phyloP scores from a whole-genome alignment of 2,329 filamentous ascomycete species.

The Fusarium sp. region DNA sequence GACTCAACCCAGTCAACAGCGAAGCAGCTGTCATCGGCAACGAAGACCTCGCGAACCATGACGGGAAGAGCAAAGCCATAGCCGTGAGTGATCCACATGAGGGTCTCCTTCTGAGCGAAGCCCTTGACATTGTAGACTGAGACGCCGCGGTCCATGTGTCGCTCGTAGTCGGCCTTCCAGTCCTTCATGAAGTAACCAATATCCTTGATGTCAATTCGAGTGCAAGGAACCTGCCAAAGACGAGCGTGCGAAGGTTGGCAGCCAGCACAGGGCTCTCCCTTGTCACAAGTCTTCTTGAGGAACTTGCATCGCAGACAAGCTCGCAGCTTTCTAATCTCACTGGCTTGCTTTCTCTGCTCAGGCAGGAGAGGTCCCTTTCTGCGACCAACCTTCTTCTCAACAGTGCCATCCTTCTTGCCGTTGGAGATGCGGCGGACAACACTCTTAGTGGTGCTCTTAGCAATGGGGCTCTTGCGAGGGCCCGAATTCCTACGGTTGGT shows the following conservation, averaged over 20 bases:
- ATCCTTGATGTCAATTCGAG: conserved; percentile 97
- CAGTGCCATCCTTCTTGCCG: conserved; percentile 80
- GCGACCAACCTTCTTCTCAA: conserved; percentile 92
- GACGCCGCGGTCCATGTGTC: conserved; percentile 86
- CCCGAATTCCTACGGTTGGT: conserved; percentile 72
- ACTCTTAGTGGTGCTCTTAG: conserved; percentile 79
- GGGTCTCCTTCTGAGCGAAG: conserved; percentile 71
- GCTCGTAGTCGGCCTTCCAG: conserved; percentile 97
- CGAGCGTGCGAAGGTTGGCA: conserved; percentile 96
- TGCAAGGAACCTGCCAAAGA: conserved; percentile 97
- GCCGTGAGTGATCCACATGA: conserved; percentile 94
- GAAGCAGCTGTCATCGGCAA: conserved; percentile 92
- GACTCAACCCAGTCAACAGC: conserved; percentile 94
- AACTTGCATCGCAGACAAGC: conserved; percentile 97
- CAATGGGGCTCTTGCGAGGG: conserved; percentile 79
- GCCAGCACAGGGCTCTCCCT: conserved; percentile 93
- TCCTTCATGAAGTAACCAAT: conserved; percentile 99
- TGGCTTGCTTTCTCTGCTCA: conserved; percentile 95
- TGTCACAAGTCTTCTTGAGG: conserved; percentile 98
- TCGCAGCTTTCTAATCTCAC: conserved; percentile 93
- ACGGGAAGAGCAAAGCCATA: conserved; percentile 94
- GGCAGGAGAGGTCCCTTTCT: conserved; percentile 89
- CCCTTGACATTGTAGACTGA: conserved; percentile 97
- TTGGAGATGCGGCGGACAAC: conserved; percentile 82
- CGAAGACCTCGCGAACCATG: conserved; percentile 92